phyloP scores from a whole-genome alignment of 352 stramenopile genomes.

The Phytophthora palmivora region DNA sequence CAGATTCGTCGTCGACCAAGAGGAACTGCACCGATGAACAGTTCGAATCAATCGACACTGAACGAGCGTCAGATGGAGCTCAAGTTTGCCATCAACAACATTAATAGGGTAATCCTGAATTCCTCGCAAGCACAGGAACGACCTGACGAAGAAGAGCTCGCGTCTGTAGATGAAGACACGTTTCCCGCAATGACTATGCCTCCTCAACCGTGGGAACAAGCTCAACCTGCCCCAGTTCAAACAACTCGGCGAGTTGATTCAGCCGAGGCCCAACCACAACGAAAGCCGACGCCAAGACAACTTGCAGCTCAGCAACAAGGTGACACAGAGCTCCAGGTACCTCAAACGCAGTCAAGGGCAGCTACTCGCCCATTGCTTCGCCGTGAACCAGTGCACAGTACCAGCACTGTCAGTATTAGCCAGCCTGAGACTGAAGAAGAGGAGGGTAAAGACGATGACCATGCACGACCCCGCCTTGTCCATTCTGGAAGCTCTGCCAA shows the following conservation, averaged over 20 bases:
- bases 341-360: conserved; percentile 29
- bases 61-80: conserved; percentile 76
- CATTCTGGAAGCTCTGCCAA: conserved; percentile 39
- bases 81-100: conserved; percentile 83
- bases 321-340: conserved; percentile 11
- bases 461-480: conserved; percentile 36
- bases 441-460: conserved; percentile 35
- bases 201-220: conserved; percentile 13
- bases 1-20: conserved; percentile 49
- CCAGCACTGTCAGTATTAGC: conserved; percentile 33
- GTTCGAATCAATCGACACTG: conserved; percentile 39
- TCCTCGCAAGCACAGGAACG: conserved; percentile 47
- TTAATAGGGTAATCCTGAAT: conserved; percentile 83
- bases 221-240: conserved; percentile 3
- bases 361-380: conserved; percentile 29
- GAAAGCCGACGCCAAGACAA: conserved; percentile 25
- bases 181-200: conserved; percentile 23
- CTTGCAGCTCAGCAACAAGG: conserved; percentile 27
- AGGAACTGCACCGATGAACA: conserved; percentile 19
- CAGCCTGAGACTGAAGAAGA: conserved; percentile 27
- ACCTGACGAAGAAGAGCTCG: conserved; percentile 37
- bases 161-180: conserved; percentile 42
- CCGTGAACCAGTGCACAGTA: conserved; percentile 38
- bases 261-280: conserved; percentile 3
- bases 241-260: conserved; percentile 19